Conservation (phyloP, 108 stramenopile genomes). For the Bacterosira constricta region DNA sequence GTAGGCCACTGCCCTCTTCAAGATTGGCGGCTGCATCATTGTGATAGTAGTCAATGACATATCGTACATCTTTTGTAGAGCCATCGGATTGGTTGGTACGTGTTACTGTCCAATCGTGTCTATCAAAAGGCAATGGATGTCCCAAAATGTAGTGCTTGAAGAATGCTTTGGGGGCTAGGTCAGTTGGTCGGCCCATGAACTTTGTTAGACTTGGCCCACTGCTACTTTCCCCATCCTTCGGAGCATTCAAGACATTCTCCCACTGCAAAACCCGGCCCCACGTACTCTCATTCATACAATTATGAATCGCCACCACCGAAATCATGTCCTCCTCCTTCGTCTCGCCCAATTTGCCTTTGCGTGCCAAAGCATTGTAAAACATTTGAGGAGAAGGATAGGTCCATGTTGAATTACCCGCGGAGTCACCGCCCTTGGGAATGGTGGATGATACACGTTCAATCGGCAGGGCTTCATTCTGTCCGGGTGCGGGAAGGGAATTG, state of each 20-base stretch:
- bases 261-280: conserved; percentile 95
- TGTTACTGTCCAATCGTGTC: conserved; percentile 98
- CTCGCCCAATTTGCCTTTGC: conserved; percentile 93
- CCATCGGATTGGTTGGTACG: conserved; percentile 71
- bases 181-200: conserved; percentile 93
- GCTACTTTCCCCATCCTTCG: conserved; percentile 4
- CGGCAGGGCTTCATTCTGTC: conserved; percentile 62
- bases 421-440: conserved; percentile 88
- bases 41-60: conserved; percentile 99
- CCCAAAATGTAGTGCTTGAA: conserved; percentile 84
- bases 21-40: conserved; percentile 77
- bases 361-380: conserved; percentile 97
- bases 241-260: conserved; percentile 72
- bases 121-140: conserved; percentile 96
- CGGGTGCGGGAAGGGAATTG: conserved; percentile 71
- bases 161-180: conserved; percentile 93
- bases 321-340: conserved; percentile 87
- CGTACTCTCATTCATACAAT: conserved; percentile 99
- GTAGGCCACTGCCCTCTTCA: conserved; percentile 51
- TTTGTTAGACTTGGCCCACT: conserved; percentile 55
- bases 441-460: conserved; percentile 85
- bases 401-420: conserved; percentile 77
- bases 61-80: conserved; percentile 74
- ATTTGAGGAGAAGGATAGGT: conserved; percentile 97
- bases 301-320: conserved; percentile 96